A percentile compares a stretch with the other conserved stretches of the same genome.
Evolutionary conservation across 805 yeast genomes (phyloP).

Genomic region (Ogataea henricii): DNA sequence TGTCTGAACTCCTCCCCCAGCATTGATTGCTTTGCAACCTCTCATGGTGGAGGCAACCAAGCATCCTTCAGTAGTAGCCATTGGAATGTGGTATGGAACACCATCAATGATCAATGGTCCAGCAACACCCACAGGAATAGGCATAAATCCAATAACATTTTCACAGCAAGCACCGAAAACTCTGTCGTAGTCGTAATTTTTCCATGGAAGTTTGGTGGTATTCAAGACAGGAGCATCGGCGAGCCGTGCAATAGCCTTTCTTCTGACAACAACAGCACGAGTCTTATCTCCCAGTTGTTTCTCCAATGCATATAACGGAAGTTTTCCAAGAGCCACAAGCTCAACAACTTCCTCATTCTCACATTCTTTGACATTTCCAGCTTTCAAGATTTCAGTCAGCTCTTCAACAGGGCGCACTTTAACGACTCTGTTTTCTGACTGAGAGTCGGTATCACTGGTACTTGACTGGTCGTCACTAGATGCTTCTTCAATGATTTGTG

Average conservation of each 20-base stretch:
- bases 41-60: conserved; percentile 98
- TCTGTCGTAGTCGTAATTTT: conserved; percentile 86
- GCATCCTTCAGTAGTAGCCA: conserved; percentile 99
- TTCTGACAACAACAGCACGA: conserved; percentile 91
- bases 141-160: conserved; percentile 95
- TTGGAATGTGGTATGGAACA: conserved; percentile 85
- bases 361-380: conserved; percentile 68
- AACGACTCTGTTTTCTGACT: conserved; percentile 15
- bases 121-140: conserved; percentile 95
- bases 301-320: conserved; percentile 93
- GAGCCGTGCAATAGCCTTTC: conserved; percentile 83
- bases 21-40: conserved; percentile 96
- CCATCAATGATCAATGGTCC: conserved; percentile 96
- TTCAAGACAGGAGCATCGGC: conserved; percentile 82
- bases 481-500: conserved; percentile 36
- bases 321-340: conserved; percentile 70
- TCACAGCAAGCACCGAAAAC: conserved; percentile 99
- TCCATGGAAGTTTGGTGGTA: conserved; percentile 72
- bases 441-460: conserved; percentile 35
- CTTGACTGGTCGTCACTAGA: conserved; percentile 29
- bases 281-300: conserved; percentile 86
- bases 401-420: conserved; percentile 58
- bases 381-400: conserved; percentile 60
- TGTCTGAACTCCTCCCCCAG: conserved; percentile 94
- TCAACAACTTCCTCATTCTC: conserved; percentile 71